A percentile compares a stretch with the other conserved stretches of the same genome.
These are phyloP conservation scores for Leishmania martiniquensis DNA, from an alignment of 208 protist genomes.

Conservation along the genomic window DNA sequence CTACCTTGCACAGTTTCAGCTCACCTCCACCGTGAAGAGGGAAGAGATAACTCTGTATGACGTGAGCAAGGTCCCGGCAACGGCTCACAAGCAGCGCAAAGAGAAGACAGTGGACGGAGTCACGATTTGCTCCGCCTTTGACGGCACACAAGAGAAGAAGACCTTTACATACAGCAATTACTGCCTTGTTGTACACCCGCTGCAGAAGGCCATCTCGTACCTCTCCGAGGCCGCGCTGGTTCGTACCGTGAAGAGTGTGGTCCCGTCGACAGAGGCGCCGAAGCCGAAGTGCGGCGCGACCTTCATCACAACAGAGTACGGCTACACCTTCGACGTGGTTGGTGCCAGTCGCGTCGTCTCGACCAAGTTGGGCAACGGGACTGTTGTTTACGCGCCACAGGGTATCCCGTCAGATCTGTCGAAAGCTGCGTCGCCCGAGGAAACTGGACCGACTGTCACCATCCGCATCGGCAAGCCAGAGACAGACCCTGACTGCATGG, in stretches of 20 bases:
- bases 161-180: conserved; percentile 54
- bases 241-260: conserved; percentile 48
- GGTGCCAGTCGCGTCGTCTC: conserved; percentile 57
- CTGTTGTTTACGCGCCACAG: conserved; percentile 68
- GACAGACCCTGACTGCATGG: conserved; percentile 76
- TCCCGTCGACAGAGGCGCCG: conserved; percentile 35
- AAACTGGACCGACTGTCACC: conserved; percentile 71
- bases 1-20: conserved; percentile 43
- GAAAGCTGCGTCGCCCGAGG: conserved; percentile 31
- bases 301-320: conserved; percentile 62
- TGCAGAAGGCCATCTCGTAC: conserved; percentile 66
- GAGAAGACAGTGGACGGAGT: conserved; percentile 58
- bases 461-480: conserved; percentile 68
- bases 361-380: conserved; percentile 68
- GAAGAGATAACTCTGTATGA: conserved; percentile 63
- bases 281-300: conserved; percentile 42
- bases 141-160: conserved; percentile 63
- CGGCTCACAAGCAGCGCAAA: conserved; percentile 41
- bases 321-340: conserved; percentile 64
- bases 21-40: conserved; percentile 57
- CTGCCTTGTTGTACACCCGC: conserved; percentile 55
- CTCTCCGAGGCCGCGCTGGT: conserved; percentile 47
- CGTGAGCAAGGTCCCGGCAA: conserved; percentile 36
- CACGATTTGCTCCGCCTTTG: conserved; percentile 45
- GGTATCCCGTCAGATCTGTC: conserved; percentile 48